Conservation (phyloP, 2,329 filamentous ascomycete species). For the Sarocladiaceae sp. region DNA sequence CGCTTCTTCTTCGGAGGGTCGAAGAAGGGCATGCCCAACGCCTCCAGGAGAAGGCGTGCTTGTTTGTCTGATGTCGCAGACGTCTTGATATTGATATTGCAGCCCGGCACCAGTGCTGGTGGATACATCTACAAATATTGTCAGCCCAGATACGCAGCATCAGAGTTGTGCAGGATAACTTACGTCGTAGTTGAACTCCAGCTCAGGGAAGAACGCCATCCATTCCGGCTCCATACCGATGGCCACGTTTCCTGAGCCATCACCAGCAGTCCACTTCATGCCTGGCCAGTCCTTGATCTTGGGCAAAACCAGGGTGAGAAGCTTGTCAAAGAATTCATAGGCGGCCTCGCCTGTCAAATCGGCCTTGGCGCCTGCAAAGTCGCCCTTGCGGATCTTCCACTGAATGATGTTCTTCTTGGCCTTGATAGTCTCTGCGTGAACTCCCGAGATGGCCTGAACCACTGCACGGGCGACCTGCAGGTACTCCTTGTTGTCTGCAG, state of each 20-base stretch:
- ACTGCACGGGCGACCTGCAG: slow-evolving; percentile 81
- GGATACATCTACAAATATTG: slow-evolving; percentile 48
- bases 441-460: slow-evolving; percentile 79
- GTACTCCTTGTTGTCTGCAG: slow-evolving; percentile 66
- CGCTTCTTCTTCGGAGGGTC: slow-evolving; percentile 35
- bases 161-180: too few relatives aligned
- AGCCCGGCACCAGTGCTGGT: slow-evolving; percentile 74
- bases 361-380: slow-evolving; percentile 71
- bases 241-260: slow-evolving; percentile 80
- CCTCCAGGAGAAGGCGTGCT: slow-evolving; percentile 63
- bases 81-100: slow-evolving; percentile 79
- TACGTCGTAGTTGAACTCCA: slow-evolving; percentile 93
- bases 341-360: slow-evolving; percentile 76
- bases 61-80: slow-evolving; percentile 82
- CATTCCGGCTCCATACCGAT: slow-evolving; percentile 75
- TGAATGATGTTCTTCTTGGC: slow-evolving; percentile 66
- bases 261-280: slow-evolving; percentile 61
- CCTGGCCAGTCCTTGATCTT: slow-evolving; percentile 96
- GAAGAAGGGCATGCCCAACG: slow-evolving; percentile 62
- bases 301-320: slow-evolving; percentile 85
- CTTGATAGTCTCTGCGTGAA: slow-evolving; percentile 65
- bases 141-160: too few relatives aligned
- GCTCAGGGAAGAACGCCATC: slow-evolving; percentile 83
- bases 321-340: slow-evolving; percentile 86
- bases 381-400: slow-evolving; percentile 70